A percentile compares a stretch with the other conserved stretches of the same genome.
Conservation (phyloP, 768 basidiomycete species). For the Mycena alexandri region DNA sequence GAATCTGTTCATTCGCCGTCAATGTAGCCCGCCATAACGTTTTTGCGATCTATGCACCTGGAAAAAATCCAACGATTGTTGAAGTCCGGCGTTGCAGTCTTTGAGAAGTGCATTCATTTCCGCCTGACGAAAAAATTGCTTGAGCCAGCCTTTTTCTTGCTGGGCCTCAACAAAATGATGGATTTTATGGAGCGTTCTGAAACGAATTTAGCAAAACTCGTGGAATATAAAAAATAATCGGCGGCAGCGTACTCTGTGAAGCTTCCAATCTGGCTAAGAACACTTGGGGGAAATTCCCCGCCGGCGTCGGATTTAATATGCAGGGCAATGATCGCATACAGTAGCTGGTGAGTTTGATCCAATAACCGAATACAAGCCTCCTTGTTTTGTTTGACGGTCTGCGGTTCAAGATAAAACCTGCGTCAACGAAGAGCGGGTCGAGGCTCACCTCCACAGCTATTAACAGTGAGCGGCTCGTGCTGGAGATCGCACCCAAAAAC, state of each 20-base stretch:
- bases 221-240: neutral
- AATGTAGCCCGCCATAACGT: neutral
- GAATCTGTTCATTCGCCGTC: neutral
- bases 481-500: neutral
- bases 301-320: neutral
- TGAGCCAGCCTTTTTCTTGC: neutral
- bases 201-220: neutral
- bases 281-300: neutral
- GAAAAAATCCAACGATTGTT: neutral
- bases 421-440: too few species aligned
- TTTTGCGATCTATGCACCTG: neutral
- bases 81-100: neutral
- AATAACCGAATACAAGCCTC: neutral
- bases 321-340: neutral
- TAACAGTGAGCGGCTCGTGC: neutral
- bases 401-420: too few species aligned
- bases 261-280: neutral
- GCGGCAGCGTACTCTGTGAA: neutral
- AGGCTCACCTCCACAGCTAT: neutral
- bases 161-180: conserved; percentile 8
- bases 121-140: neutral
- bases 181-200: conserved; percentile 1
- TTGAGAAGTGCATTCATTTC: conserved; percentile 2
- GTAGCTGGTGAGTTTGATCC: neutral
- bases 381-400: neutral